These are phyloP conservation scores for Viola pubescens DNA, from an alignment of 441 rosid genomes.

Conservation along the genomic window DNA sequence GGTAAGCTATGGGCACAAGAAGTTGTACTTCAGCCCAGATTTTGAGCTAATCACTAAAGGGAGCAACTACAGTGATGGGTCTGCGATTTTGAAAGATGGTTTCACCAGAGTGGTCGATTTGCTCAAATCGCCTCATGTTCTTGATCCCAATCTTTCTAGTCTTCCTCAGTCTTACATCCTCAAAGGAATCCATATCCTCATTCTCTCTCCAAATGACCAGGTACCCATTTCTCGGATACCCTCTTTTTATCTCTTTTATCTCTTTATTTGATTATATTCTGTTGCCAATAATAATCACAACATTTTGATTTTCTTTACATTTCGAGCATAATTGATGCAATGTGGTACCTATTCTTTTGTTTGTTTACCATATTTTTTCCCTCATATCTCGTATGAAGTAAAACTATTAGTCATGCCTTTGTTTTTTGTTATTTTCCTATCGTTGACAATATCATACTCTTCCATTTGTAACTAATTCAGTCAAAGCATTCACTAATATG, in stretches of 20 bases:
- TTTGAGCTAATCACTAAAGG: conserved; percentile 33
- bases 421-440: not conserved
- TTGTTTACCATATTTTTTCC: not conserved
- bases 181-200: conserved; percentile 32
- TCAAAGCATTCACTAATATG: too few species aligned
- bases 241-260: not conserved
- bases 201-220: conserved; percentile 39
- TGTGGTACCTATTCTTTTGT: not conserved
- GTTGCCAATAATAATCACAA: not conserved
- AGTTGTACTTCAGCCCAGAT: conserved; percentile 26
- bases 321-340: not conserved
- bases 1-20: conserved; percentile 32
- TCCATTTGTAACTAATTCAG: too few species aligned
- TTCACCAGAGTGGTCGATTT: conserved; percentile 41
- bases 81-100: conserved; percentile 42
- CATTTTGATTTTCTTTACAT: not conserved
- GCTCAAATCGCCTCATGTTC: conserved; percentile 31
- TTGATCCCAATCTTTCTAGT: conserved; percentile 31
- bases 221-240: not conserved
- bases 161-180: conserved; percentile 25
- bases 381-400: not conserved
- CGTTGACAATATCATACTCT: not conserved
- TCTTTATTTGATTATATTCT: not conserved
- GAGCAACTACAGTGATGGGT: conserved; percentile 31
- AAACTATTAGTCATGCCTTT: not conserved